Conservation (phyloP, 78 protist genomes). For the Dictyostelium firmibasis region DNA sequence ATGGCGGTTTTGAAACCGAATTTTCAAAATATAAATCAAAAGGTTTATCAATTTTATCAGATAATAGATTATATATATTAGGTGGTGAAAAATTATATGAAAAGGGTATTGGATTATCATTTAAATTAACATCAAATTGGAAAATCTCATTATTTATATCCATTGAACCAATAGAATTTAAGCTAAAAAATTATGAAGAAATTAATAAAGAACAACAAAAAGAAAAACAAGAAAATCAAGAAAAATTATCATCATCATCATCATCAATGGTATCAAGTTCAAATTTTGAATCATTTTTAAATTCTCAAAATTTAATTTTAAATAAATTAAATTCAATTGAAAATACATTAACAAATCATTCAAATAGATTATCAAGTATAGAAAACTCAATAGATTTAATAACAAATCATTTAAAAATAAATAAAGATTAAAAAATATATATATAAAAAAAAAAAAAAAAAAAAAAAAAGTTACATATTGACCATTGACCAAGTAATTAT, state of each 20-base stretch:
- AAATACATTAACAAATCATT: slow-evolving; percentile 5
- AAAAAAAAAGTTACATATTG: neutral
- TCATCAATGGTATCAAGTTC: neutral
- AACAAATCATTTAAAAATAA: neutral
- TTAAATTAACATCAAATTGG: neutral
- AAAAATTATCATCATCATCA: neutral
- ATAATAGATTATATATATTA: neutral
- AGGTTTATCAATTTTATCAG: neutral
- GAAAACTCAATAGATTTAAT: neutral
- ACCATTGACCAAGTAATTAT: too few species aligned
- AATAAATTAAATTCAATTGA: neutral
- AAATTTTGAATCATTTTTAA: neutral
- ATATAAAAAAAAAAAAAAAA: too few species aligned
- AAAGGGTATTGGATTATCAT: slow-evolving; percentile 16
- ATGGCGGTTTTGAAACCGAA: neutral
- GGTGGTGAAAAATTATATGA: neutral
- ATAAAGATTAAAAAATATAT: neutral
- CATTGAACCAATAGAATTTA: neutral
- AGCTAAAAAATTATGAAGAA: neutral
- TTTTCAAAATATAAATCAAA: neutral
- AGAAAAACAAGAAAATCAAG: neutral
- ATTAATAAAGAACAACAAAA: neutral
- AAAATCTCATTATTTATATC: neutral
- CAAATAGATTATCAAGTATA: neutral
- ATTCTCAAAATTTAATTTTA: neutral